Conservation (phyloP, 139 green algal genomes). For the Cymbomonas tetramitiformis region DNA sequence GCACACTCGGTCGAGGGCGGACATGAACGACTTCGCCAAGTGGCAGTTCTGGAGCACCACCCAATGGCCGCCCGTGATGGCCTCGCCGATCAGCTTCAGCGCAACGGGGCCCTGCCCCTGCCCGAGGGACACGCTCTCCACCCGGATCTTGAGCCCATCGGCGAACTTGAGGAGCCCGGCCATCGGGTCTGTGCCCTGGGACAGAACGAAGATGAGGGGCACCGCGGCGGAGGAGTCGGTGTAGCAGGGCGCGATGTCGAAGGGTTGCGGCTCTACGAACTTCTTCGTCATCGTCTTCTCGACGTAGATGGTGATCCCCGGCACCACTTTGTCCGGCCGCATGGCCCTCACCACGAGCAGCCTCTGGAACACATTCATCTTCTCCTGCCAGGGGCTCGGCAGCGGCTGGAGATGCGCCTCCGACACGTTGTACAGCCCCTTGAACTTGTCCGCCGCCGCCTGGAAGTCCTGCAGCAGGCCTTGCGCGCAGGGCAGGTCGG, state of each 20-base stretch:
- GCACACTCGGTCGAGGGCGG: slow-evolving; percentile 51
- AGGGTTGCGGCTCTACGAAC: slow-evolving; percentile 45
- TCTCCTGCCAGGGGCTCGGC: slow-evolving; percentile 28
- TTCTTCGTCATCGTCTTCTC: slow-evolving; percentile 36
- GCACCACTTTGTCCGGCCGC: slow-evolving; percentile 48
- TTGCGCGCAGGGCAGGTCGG: slow-evolving; percentile 17
- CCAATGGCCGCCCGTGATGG: slow-evolving; percentile 40
- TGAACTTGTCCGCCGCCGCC: slow-evolving; percentile 10
- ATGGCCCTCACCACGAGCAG: slow-evolving; percentile 40
- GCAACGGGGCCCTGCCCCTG: slow-evolving; percentile 37
- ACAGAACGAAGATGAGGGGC: slow-evolving; percentile 53
- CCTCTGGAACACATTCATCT: slow-evolving; percentile 38
- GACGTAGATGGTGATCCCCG: slow-evolving; percentile 35
- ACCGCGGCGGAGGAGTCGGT: slow-evolving; percentile 38
- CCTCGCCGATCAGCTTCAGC: slow-evolving; percentile 41
- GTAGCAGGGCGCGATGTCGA: slow-evolving; percentile 39
- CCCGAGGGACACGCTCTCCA: slow-evolving; percentile 25
- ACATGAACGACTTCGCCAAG: slow-evolving; percentile 58
- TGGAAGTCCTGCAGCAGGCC: slow-evolving; percentile 26
- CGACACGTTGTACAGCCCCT: slow-evolving; percentile 40
- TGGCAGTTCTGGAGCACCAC: slow-evolving; percentile 64
- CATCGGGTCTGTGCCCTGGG: slow-evolving; percentile 34
- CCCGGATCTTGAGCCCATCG: slow-evolving; percentile 29
- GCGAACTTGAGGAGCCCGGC: slow-evolving; percentile 42
- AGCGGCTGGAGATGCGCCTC: slow-evolving; percentile 26